Percentiles rank a stretch among this genome's conserved stretches.
These are phyloP conservation scores for Wickerhamomyces bovis DNA, from an alignment of 805 yeast genomes.

Conservation along the genomic window DNA sequence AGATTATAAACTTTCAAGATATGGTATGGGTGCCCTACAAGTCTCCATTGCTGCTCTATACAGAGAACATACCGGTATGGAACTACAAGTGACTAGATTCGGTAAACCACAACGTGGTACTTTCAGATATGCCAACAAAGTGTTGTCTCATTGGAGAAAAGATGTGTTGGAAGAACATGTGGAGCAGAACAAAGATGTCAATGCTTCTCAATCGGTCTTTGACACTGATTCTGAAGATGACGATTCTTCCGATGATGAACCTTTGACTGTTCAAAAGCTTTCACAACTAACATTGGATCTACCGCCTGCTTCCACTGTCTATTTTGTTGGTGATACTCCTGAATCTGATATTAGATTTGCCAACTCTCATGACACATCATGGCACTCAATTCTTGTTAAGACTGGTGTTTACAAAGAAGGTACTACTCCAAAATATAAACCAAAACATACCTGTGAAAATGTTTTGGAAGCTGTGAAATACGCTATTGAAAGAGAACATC, in stretches of 20 bases:
- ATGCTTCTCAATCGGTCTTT: conserved; percentile 21
- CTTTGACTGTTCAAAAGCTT: conserved; percentile 39
- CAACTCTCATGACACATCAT: conserved; percentile 75
- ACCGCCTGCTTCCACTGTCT: conserved; percentile 82
- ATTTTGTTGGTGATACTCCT: conserved; percentile 87
- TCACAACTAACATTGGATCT: conserved; percentile 45
- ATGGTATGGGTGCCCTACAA: conserved; percentile 94
- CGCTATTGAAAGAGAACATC: conserved; percentile 79
- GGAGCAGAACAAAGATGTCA: conserved; percentile 36
- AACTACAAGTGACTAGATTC: conserved; percentile 71
- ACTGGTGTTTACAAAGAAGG: conserved; percentile 86
- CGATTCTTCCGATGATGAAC: conserved; percentile 31
- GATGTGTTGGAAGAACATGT: conserved; percentile 72
- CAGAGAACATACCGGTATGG: conserved; percentile 79
- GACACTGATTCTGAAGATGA: conserved; percentile 23
- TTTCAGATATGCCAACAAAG: conserved; percentile 75
- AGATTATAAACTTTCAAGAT: conserved; percentile 71
- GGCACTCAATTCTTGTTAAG: conserved; percentile 81
- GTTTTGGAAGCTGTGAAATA: conserved; percentile 79
- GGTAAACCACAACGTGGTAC: conserved; percentile 91
- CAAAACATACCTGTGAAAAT: conserved; percentile 65
- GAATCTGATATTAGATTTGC: conserved; percentile 87
- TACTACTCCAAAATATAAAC: conserved; percentile 70
- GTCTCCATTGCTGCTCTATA: conserved; percentile 81
- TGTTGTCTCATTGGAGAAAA: conserved; percentile 70